These are phyloP conservation scores for Penicillium sp. DNA, from an alignment of 2,329 filamentous ascomycete genomes.

Conservation along the genomic window DNA sequence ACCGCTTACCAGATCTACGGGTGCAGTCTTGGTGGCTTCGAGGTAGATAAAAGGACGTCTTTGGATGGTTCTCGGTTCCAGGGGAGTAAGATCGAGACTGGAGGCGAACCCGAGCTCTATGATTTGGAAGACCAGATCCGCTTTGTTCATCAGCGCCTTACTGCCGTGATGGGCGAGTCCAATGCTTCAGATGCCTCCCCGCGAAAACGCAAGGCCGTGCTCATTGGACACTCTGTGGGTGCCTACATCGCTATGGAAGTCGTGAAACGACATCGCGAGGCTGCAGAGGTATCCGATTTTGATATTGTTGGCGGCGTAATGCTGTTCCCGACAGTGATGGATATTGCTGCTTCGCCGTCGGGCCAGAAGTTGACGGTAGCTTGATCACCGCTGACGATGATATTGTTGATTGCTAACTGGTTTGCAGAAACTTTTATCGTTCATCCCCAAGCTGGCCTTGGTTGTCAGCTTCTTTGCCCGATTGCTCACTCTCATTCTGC, in stretches of 20 bases:
- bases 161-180: conserved; percentile 32
- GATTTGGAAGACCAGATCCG: conserved; percentile 52
- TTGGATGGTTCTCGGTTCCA: no score
- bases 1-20: conserved; percentile 32
- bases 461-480: conserved; percentile 40
- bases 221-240: conserved; percentile 74
- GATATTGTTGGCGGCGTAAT: conserved; percentile 56
- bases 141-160: conserved; percentile 46
- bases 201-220: conserved; percentile 49
- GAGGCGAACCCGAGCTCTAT: conserved; percentile 20
- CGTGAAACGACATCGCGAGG: conserved; percentile 55
- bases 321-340: conserved; percentile 72
- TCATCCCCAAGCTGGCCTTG: conserved; percentile 40
- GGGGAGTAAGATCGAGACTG: not conserved
- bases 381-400: not conserved
- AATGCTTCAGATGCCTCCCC: not conserved
- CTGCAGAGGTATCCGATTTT: conserved; percentile 22
- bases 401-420: not conserved
- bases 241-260: conserved; percentile 69
- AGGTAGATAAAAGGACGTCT: conserved; percentile 17
- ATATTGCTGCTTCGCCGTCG: conserved; percentile 63
- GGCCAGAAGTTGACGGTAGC: conserved; percentile 53
- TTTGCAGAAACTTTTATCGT: conserved; percentile 28
- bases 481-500: conserved; percentile 45
- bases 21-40: conserved; percentile 37